Evolutionary conservation across 441 rosid genomes (phyloP), one percentile per base, ranked within the genome.

Genomic region (Croton setiger): DNA sequence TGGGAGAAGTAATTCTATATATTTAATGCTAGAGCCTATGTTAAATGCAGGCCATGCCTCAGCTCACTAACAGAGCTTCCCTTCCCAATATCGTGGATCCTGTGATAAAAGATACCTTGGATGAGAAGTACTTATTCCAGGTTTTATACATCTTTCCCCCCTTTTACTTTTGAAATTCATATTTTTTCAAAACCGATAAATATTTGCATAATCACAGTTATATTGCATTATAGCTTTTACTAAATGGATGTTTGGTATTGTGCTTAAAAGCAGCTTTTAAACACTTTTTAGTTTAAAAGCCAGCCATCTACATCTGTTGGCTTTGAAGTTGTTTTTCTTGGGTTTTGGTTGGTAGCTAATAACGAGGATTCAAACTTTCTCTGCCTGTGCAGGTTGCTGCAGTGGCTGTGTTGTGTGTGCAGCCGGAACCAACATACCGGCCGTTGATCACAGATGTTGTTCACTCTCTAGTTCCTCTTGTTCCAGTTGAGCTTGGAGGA

Each of bases 121-220:
- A 95, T 77, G 80, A 88, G 68, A 95, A 92, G 78, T 96, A 95
- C 76, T 80, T 95, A 31, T 92, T 90, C 79, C 99, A 94, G 98
- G 99, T 94, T 66, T 31, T 77, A 69, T 17, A 62, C 43, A 23
- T 47, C 11, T 31, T 2, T 11, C 33, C 36, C 21, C 64, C 45
- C 1, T 27, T 4, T 48, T 23, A 14, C 44, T 20, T 43, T 15
- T 18, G 18, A 35, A 18, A 8, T 0, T 20, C 47, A 21, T 18
- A 15, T 33, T 27, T 15, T 48, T 1, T n/a, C 15, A 0, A 0
- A 1, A 45, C 6, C 23, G 4, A 41, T 14, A 35, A 56, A 57
- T 11, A 11, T 52, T 9, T 27, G 31, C 31, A 2, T 27, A 27
- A 27, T 27, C 31, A 2, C 2, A 27, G 31, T 27, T 27, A 27